phyloP scores from a whole-genome alignment of 108 stramenopile genomes.

The Cylindrotheca closterium region DNA sequence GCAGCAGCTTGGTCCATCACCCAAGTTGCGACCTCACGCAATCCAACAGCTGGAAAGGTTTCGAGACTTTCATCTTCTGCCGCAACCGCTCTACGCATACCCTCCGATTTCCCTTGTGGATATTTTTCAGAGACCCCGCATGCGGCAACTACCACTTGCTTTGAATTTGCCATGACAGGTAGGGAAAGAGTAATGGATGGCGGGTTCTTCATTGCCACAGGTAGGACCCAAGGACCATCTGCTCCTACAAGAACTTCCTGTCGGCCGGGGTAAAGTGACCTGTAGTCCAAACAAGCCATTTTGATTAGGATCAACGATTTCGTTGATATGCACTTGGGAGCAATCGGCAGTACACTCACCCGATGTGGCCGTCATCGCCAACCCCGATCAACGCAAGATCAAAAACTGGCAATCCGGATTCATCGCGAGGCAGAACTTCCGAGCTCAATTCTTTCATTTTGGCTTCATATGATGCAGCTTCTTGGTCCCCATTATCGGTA shows the following conservation, averaged over 20 bases:
- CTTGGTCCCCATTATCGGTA: slow-evolving; percentile 47
- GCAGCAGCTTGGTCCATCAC: slow-evolving; percentile 75
- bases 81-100: slow-evolving; percentile 68
- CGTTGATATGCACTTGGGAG: too few relatives aligned
- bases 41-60: slow-evolving; percentile 68
- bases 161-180: slow-evolving; percentile 69
- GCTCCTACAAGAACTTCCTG: slow-evolving; percentile 62
- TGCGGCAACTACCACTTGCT: slow-evolving; percentile 65
- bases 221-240: slow-evolving; percentile 68
- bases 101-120: slow-evolving; percentile 73
- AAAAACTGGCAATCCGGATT: slow-evolving; percentile 69
- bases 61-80: slow-evolving; percentile 51
- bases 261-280: slow-evolving; percentile 71
- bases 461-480: slow-evolving; percentile 62
- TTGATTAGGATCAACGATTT: too few relatives aligned
- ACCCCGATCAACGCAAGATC: slow-evolving; percentile 81
- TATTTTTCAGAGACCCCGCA: slow-evolving; percentile 75
- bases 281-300: too few relatives aligned
- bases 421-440: slow-evolving; percentile 47
- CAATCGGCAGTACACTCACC: too few relatives aligned
- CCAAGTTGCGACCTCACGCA: slow-evolving; percentile 63
- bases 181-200: slow-evolving; percentile 68
- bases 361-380: slow-evolving; percentile 83
- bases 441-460: slow-evolving; percentile 42
- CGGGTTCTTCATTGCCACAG: slow-evolving; percentile 68